Conservation (phyloP, 768 basidiomycete genomes). For the Sutorius australiensis region DNA sequence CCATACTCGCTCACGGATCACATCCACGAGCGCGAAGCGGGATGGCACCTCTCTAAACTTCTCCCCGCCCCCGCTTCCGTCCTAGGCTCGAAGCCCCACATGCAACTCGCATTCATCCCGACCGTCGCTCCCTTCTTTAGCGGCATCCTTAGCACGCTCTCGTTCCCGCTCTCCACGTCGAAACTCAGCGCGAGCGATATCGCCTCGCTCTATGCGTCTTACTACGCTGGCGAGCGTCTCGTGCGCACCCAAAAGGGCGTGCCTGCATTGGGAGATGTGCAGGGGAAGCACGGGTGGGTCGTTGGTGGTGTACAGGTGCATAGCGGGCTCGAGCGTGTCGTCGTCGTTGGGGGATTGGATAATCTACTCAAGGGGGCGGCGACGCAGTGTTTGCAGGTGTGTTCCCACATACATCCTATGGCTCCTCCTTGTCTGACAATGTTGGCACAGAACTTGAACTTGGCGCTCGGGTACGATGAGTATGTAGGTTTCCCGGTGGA, state of each 20-base stretch:
- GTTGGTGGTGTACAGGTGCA: constrained; percentile 95
- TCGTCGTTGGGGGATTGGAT: constrained; percentile 94
- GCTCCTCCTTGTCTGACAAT: background rate
- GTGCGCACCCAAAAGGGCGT: constrained; percentile 65
- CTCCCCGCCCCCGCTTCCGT: constrained; percentile 24
- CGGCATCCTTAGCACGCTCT: constrained; percentile 86
- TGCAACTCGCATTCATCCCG: constrained; percentile 83
- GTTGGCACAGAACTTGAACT: constrained; percentile 73
- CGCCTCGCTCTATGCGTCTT: constrained; percentile 65
- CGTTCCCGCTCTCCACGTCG: constrained; percentile 65
- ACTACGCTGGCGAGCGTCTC: constrained; percentile 73
- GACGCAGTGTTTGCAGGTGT: constrained; percentile 94
- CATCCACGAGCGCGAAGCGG: constrained; percentile 97
- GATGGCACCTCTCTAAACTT: constrained; percentile 71
- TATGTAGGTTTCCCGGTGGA: constrained; percentile 66
- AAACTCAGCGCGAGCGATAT: constrained; percentile 71
- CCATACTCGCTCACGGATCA: constrained; percentile 95
- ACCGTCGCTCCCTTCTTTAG: constrained; percentile 92
- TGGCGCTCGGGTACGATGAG: constrained; percentile 85
- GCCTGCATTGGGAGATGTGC: constrained; percentile 69
- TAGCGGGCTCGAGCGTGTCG: constrained; percentile 82
- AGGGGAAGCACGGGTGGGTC: constrained; percentile 82
- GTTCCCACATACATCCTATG: constrained; percentile 19
- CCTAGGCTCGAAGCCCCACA: background rate
- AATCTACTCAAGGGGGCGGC: constrained; percentile 98